Base-by-base conservation (phyloP, 2,329 filamentous ascomycete genomes). In the Phialemoniopsis sp. region DNA sequence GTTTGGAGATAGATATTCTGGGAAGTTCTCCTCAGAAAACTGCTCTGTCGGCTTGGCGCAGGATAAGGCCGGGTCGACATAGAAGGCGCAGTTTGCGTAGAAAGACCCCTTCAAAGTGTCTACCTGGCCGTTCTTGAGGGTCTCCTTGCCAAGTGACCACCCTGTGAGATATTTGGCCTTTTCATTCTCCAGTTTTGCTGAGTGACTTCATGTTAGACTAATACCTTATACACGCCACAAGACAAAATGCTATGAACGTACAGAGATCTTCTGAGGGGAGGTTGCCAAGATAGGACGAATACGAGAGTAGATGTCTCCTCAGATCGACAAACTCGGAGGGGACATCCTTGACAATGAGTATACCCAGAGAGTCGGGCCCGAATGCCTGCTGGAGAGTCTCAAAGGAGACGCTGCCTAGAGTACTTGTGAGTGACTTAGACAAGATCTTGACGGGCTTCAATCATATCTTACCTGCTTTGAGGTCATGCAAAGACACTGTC, bases 301-400 rank as follows among this genome's bases (percentile, higher is more conserved):
- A 93, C 1, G 88, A 93, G 7, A 98, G 73, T 3, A 94, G 76
- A 43, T 77, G 76, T 43, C 77, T 77, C 44, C 93, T 79, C 32
- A 96, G 67, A n/a, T 74, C 64, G 13, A 75, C 63, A 53, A 95
- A 98, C 38, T 79, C 70, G 6, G 72, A 46, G 0, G 89, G 87
- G 0, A 97, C 78, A 57, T 89, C 87, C 57, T 86, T 89, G 35
- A 98, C 90, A n/a, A 97, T 70, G 40, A 98, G 83, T 38, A 98
- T 95, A 0, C 93, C 93, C 12, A 97, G 71, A 3, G 89, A 95
- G 18, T 87, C 80, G 2, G 90, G 89, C 0, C 93, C 93, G 58
- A 98, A 97, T 0, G 93, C 93, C 50, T 85, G 64, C 52, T 87
- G 78, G 10, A 93, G 72, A 1, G 77, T 76, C 40, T 78, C 73